These are phyloP conservation scores for Cryptosporidium andersoni DNA, from an alignment of 169 alveolate species.

Conservation along the genomic window DNA sequence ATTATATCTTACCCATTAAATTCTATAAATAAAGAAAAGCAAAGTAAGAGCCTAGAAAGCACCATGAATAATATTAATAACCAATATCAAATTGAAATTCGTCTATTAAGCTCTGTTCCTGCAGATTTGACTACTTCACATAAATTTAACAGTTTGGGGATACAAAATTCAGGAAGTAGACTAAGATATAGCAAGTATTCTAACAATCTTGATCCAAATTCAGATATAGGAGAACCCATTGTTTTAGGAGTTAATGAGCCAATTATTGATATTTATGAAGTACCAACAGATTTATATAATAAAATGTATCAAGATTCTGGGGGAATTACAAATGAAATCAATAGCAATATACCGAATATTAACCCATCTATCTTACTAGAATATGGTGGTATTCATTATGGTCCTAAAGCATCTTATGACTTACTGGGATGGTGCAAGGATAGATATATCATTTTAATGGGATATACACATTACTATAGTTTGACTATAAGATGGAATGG, in stretches of 20 bases:
- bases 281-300: background rate
- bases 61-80: constrained; percentile 1
- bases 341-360: constrained; percentile 11
- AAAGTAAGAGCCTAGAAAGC: constrained; percentile 10
- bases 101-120: constrained; percentile 55
- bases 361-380: background rate
- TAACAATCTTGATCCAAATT: background rate
- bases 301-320: constrained; percentile 13
- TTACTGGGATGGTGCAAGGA: constrained; percentile 62
- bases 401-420: constrained; percentile 14
- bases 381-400: constrained; percentile 34
- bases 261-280: constrained; percentile 36
- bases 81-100: constrained; percentile 22
- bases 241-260: constrained; percentile 34
- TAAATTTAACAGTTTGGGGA: background rate
- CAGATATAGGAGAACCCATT: constrained; percentile 33
- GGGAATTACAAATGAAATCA: background rate
- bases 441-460: constrained; percentile 33
- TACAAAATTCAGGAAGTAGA: background rate
- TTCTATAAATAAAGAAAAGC: constrained; percentile 2
- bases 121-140: constrained; percentile 37
- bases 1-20: constrained; percentile 12
- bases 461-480: constrained; percentile 35
- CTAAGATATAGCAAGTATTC: constrained; percentile 53
- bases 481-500: constrained; percentile 52